Base-by-base conservation (phyloP, 495 filamentous ascomycete species). In the Talaromyces liani region DNA sequence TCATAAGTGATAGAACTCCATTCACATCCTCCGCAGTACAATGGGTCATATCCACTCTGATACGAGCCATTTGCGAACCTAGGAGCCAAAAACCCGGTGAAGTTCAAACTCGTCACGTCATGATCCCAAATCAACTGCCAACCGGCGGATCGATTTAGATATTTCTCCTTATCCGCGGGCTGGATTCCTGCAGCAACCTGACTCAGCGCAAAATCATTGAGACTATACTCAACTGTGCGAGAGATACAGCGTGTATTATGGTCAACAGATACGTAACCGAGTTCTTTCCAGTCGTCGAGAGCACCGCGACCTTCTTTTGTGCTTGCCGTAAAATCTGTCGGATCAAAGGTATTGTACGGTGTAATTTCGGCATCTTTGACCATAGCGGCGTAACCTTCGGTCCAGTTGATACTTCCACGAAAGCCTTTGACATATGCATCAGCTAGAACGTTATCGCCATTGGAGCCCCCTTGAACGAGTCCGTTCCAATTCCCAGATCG, bases 331-430 rank as follows among this genome's bases (percentile, higher is more conserved):
- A 70, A 69, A 45, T 86, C 85, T 59, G 80, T 82, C 0, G 79
- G 70, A 60, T 85, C 82, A 54, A 79, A 85, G 79, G 88, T 90
- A 68, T 88, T 83, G 62, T 79, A 83, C 0, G 87, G 87, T 63
- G 89, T 87, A n/a, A 84, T 80, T 70, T 91, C 87, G 22, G 88
- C 88, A 61, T 91, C 87, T 59, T 85, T 87, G n/a, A 87, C 79
- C 29, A 91, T 82, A 0, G 88, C 73, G 16, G 71, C 72, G 56
- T 82, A 79, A 4, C 80, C 82, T 1, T 87, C 75, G 1, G 75
- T 79, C 61, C 76, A 74, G 47, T 85, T 84, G 53, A 88, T 78
- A 18, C 74, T 66, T 1, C 77, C 74, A 14, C 84, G 79, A 24
- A 86, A 80, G 58, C 76, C 68, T 60, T 75, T 76, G n/a, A 75